These are phyloP conservation scores for Melocanna baccifera DNA, from an alignment of 176 grass and related monocot species.

Conservation along the genomic window DNA sequence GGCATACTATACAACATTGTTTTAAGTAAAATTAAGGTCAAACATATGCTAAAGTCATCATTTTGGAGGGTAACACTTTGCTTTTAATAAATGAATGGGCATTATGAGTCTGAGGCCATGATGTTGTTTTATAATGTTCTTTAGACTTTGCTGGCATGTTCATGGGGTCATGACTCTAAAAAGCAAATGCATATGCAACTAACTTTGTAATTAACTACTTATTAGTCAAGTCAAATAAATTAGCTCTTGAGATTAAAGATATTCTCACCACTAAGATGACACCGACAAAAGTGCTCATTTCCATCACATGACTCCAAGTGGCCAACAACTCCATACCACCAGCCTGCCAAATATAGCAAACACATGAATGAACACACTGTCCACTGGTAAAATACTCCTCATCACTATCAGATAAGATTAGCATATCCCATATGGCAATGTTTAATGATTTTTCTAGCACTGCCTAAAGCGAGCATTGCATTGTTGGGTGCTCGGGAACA, in stretches of 20 bases:
- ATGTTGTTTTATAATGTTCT: slow-evolving; percentile 35
- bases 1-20: background rate
- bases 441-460: slow-evolving; percentile 18
- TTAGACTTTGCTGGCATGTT: slow-evolving; percentile 45
- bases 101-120: slow-evolving; percentile 9
- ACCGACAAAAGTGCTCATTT: slow-evolving; percentile 73
- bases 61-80: background rate
- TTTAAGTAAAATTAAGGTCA: slow-evolving; percentile 33
- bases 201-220: slow-evolving; percentile 20
- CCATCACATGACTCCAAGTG: slow-evolving; percentile 89
- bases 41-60: slow-evolving; percentile 18
- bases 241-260: slow-evolving; percentile 30
- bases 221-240: slow-evolving; percentile 46
- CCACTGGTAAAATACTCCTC: slow-evolving; percentile 38
- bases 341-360: slow-evolving; percentile 68
- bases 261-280: slow-evolving; percentile 78
- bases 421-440: slow-evolving; percentile 36
- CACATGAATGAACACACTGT: slow-evolving; percentile 38
- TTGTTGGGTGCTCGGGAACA: slow-evolving; percentile 47
- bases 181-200: slow-evolving; percentile 23
- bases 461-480: slow-evolving; percentile 17
- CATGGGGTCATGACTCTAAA: slow-evolving; percentile 25
- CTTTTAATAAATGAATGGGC: slow-evolving; percentile 12
- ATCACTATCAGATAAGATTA: slow-evolving; percentile 37
- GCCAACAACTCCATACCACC: slow-evolving; percentile 98